Percentiles rank a stretch among this genome's conserved stretches.
Conservation (phyloP, 1,284 basidiomycete genomes). For the Coniferiporia weirii region DNA sequence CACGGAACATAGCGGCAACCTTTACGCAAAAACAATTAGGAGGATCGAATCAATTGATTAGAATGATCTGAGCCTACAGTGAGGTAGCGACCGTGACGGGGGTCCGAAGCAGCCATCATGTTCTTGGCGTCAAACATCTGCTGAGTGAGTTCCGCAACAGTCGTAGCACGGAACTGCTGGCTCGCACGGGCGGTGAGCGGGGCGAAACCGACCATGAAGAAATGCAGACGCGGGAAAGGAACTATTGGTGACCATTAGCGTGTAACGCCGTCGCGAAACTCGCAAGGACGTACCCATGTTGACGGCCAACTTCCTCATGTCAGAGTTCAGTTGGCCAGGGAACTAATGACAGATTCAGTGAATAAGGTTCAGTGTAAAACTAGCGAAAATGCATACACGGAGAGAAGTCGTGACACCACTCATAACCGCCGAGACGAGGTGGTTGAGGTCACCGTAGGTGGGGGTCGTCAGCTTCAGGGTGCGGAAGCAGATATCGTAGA, state of each 20-base stretch:
- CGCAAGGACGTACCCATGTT: slow-evolving; percentile 78
- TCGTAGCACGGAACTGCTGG: slow-evolving; percentile 91
- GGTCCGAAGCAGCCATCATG: slow-evolving; percentile 98
- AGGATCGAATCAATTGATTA: background rate
- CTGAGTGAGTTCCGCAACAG: slow-evolving; percentile 92
- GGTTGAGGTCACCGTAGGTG: slow-evolving; percentile 95
- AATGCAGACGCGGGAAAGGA: slow-evolving; percentile 98
- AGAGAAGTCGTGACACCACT: slow-evolving; percentile 94
- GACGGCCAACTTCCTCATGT: slow-evolving; percentile 93
- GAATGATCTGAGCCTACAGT: slow-evolving; percentile 47
- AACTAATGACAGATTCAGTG: slow-evolving; percentile 46
- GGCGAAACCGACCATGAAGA: slow-evolving; percentile 98
- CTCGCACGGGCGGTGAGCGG: slow-evolving; percentile 91
- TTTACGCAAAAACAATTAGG: slow-evolving; percentile 37
- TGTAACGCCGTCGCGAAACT: no score
- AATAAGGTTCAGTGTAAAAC: background rate
- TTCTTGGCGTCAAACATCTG: slow-evolving; percentile 99
- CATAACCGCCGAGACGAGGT: slow-evolving; percentile 97
- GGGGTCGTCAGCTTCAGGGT: slow-evolving; percentile 93
- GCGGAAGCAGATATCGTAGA: slow-evolving; percentile 97
- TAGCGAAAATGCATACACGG: slow-evolving; percentile 36
- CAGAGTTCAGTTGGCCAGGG: slow-evolving; percentile 98
- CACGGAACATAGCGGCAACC: slow-evolving; percentile 97
- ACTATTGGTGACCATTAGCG: slow-evolving; percentile 38
- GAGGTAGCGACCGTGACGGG: slow-evolving; percentile 90